Conservation (phyloP, 148 eudicot genomes). For the Cornus kousa region DNA sequence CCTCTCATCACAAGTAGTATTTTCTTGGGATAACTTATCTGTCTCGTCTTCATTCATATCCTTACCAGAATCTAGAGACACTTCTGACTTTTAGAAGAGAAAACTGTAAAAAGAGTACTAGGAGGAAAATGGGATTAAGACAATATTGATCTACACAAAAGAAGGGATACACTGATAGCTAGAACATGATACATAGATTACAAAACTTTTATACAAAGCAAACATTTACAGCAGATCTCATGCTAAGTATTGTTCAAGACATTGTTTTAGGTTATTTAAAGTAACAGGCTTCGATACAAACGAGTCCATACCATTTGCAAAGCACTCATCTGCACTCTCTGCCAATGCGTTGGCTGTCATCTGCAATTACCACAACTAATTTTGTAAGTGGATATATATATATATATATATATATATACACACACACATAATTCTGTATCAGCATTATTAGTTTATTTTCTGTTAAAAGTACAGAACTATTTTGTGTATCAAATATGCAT, state of each 20-base stretch:
- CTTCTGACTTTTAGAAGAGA: neutral
- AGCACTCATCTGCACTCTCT: conserved; percentile 93
- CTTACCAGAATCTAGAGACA: neutral
- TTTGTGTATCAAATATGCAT: no score
- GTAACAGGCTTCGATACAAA: conserved; percentile 93
- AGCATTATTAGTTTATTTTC: no score
- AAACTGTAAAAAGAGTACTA: neutral
- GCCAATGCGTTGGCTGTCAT: conserved; percentile 92
- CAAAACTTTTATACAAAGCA: conserved; percentile 78
- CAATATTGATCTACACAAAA: neutral
- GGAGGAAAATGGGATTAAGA: neutral
- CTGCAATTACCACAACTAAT: conserved; percentile 38
- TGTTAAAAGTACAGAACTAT: no score
- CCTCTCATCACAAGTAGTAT: no score
- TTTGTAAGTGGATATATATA: conserved; percentile 1
- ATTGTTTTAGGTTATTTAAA: conserved; percentile 70
- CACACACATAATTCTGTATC: no score
- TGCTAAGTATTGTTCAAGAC: conserved; percentile 60
- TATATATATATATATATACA: neutral
- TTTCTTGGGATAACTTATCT: neutral
- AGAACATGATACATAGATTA: conserved; percentile 34
- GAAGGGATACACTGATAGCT: neutral
- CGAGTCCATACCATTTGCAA: conserved; percentile 87
- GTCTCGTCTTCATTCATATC: neutral
- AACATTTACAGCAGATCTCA: conserved; percentile 42